Evolutionary conservation across 257 asterid genomes (phyloP).

Genomic region (Verbascum thapsus): DNA sequence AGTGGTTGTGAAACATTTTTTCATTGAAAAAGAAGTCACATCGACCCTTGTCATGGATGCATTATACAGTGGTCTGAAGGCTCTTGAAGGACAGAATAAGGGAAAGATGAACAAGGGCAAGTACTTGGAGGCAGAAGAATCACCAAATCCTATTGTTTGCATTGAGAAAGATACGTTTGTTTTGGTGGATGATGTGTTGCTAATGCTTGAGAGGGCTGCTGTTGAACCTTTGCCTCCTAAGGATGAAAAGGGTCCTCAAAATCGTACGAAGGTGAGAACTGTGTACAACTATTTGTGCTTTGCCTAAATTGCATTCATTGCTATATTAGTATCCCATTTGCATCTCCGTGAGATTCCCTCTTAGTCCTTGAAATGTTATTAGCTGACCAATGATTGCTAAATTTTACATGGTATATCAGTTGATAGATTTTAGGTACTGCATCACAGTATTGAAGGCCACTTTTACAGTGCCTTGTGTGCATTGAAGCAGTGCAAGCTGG

Average conservation of each 20-base stretch:
- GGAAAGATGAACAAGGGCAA: constrained; percentile 65
- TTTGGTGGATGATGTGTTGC: constrained; percentile 86
- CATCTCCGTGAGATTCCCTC: too few relatives aligned
- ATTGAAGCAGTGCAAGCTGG: too few relatives aligned
- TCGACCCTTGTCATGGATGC: constrained; percentile 98
- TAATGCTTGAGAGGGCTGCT: constrained; percentile 85
- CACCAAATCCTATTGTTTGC: constrained; percentile 60
- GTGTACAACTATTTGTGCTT: background rate
- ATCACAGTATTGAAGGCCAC: too few relatives aligned
- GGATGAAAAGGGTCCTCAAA: constrained; percentile 96
- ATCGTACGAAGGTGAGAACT: constrained; percentile 79
- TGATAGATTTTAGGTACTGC: constrained; percentile 40
- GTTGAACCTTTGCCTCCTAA: constrained; percentile 90
- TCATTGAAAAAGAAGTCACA: constrained; percentile 93
- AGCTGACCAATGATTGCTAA: too few relatives aligned
- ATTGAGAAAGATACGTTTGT: constrained; percentile 69
- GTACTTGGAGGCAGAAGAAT: constrained; percentile 56
- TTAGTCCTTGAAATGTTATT: too few relatives aligned
- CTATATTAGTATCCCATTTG: too few relatives aligned
- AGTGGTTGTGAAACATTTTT: constrained; percentile 81
- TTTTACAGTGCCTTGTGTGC: too few relatives aligned
- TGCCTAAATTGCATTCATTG: too few relatives aligned
- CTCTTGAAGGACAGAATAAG: constrained; percentile 77
- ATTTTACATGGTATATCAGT: constrained; percentile 26
- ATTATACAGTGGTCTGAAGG: constrained; percentile 86